These are phyloP conservation scores for Beauveria bassiana DNA, from an alignment of 2,329 filamentous ascomycete genomes.

Conservation along the genomic window DNA sequence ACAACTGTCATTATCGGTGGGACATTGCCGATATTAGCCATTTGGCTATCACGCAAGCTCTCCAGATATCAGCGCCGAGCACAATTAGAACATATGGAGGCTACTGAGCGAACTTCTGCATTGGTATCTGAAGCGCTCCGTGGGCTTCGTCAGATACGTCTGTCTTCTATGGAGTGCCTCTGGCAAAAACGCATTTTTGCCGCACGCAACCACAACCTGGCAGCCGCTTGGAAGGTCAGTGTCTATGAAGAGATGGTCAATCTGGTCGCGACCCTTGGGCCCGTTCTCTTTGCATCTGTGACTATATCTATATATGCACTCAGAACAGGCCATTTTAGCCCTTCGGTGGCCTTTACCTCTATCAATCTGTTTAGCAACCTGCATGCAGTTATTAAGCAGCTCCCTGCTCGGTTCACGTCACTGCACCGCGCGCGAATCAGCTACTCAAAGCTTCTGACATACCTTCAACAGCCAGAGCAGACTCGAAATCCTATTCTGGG, in stretches of 20 bases:
- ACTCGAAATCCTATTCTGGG: not conserved
- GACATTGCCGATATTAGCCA: not conserved
- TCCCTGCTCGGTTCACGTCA: constrained; percentile 1
- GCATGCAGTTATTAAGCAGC: constrained; percentile 7
- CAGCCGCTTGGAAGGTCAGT: constrained; percentile 1
- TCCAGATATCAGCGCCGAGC: not conserved
- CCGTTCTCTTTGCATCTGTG: constrained; percentile 8
- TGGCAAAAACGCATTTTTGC: constrained; percentile 6
- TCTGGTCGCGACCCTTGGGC: constrained; percentile 5
- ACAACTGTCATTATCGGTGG: constrained; percentile 5
- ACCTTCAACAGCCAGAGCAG: constrained; percentile 2
- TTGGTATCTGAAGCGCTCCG: constrained; percentile 10
- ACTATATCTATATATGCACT: constrained; percentile 9
- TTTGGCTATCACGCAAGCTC: constrained; percentile 4
- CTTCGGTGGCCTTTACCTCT: constrained; percentile 11
- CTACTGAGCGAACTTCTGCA: not conserved
- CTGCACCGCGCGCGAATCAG: constrained; percentile 4
- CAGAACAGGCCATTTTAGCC: constrained; percentile 3
- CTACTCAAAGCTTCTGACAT: constrained; percentile 5
- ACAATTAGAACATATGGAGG: not conserved
- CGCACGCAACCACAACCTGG: not conserved
- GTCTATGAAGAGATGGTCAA: not conserved
- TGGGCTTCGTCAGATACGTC: constrained; percentile 11
- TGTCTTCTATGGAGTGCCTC: constrained; percentile 11
- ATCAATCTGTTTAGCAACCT: constrained; percentile 11